These are phyloP conservation scores for Neonothopanus nambi DNA, from an alignment of 1,284 basidiomycete genomes.

Conservation along the genomic window DNA sequence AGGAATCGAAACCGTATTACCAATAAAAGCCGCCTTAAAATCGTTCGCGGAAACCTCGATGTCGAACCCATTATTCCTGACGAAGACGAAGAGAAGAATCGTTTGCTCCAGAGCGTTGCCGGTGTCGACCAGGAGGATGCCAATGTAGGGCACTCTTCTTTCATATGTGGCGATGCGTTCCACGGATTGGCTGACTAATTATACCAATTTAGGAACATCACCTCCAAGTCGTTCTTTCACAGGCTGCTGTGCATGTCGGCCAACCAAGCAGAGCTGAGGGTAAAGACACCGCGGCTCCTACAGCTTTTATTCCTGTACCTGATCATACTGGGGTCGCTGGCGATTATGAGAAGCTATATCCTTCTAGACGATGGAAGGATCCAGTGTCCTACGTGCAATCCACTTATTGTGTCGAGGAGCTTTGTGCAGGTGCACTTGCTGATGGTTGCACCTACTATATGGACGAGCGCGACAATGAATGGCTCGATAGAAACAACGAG, in stretches of 20 bases:
- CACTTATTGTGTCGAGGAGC: conserved; percentile 89
- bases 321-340: conserved; percentile 83
- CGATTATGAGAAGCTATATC: conserved; percentile 77
- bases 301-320: conserved; percentile 89
- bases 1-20: conserved; percentile 86
- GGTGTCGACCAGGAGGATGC: conserved; percentile 88
- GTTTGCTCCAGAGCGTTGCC: conserved; percentile 48
- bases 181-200: conserved; percentile 65
- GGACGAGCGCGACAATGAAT: conserved; percentile 95
- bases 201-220: conserved; percentile 80
- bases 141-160: conserved; percentile 65
- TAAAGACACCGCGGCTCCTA: conserved; percentile 45
- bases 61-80: conserved; percentile 80
- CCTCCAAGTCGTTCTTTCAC: conserved; percentile 82
- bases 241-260: conserved; percentile 65
- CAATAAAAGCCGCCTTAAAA: conserved; percentile 87
- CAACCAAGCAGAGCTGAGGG: conserved; percentile 44
- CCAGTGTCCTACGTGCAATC: conserved; percentile 81
- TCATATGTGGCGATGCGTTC: conserved; percentile 42
- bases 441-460: conserved; percentile 86
- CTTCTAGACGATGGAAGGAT: conserved; percentile 69
- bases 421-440: conserved; percentile 53
- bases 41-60: conserved; percentile 79
- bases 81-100: conserved; percentile 80
- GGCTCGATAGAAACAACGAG: conserved; percentile 92